Evolutionary conservation across 2,329 filamentous ascomycete genomes (phyloP).

Genomic region (Pezicula neosporulosa): DNA sequence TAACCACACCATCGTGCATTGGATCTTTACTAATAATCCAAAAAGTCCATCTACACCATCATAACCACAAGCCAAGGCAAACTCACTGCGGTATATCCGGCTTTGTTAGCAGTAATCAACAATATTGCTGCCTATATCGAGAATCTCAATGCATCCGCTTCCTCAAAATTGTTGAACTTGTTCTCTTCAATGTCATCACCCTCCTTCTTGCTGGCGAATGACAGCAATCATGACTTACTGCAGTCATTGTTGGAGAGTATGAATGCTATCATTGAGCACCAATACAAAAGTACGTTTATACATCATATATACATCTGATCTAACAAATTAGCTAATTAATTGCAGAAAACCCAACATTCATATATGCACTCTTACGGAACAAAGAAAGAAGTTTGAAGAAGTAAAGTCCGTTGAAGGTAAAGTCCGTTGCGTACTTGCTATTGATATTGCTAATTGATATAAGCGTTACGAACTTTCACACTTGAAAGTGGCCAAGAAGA

Average conservation of each 20-base stretch:
- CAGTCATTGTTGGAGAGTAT: slow-evolving; percentile 83
- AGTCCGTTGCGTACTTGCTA: neutral
- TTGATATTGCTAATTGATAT: neutral
- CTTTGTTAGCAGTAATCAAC: slow-evolving; percentile 86
- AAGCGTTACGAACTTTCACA: slow-evolving; percentile 77
- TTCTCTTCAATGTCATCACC: slow-evolving; percentile 92
- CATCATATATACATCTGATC: neutral
- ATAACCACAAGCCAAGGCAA: slow-evolving; percentile 90
- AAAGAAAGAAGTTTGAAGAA: no score
- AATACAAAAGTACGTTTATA: slow-evolving; percentile 64
- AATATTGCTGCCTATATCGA: slow-evolving; percentile 87
- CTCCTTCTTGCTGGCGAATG: slow-evolving; percentile 87
- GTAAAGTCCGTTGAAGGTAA: slow-evolving; percentile 67
- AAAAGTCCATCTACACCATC: slow-evolving; percentile 85
- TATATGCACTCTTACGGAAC: slow-evolving; percentile 76
- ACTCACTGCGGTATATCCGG: slow-evolving; percentile 86
- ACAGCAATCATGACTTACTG: slow-evolving; percentile 81
- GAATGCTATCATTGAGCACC: slow-evolving; percentile 85
- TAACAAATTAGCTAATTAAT: neutral
- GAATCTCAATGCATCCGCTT: slow-evolving; percentile 69
- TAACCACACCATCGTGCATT: slow-evolving; percentile 1
- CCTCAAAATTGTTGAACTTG: slow-evolving; percentile 80
- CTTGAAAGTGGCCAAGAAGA: slow-evolving; percentile 90
- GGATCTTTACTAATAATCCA: slow-evolving; percentile 18
- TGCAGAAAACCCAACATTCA: slow-evolving; percentile 70